Base-by-base conservation (phyloP, 192 early-diverging fungal species). In the Coemansia sp. region DNA sequence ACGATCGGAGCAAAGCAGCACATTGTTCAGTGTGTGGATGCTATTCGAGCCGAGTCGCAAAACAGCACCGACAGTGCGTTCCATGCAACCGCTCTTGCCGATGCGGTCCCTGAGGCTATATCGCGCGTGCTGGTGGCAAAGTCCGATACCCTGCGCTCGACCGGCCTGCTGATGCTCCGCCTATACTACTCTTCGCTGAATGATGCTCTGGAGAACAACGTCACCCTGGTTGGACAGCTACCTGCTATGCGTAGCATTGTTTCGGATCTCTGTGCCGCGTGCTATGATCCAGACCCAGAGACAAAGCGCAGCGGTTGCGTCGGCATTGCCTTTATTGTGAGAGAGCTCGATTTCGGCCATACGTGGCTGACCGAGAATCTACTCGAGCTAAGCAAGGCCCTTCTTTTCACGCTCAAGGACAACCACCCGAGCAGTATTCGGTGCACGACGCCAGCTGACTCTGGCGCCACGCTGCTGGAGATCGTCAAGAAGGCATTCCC, bases 401-500 rank as follows among this genome's bases (percentile, higher is more conserved):
- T 99, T 17, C 70, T 99, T 5, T 98, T 94, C 62, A 91, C 98
- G 19, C 86, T 99, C 11, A 98, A 99, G 78, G 96, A 97, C 68
- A 80, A 75, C 68, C 62, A 60, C 37, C 14, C 68, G 17, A 79
- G 42, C 54, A 64, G 55, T 2, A 45, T 79, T 9, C 64, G 65
- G 3, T 31, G 67, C 40, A 37, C 45, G 2, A 52, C 60, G 48
- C 50, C 67, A 6, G 47, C 60, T 1, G 59, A 70, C 50, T 69
- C 76, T 45, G 25, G 61, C 28, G 70, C 54, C 3, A 79, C 76
- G 2, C 59, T 79, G 42, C 36, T 74, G 28, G 67, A 72, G 25
- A 79, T 79, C 36, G 56, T 79, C 27, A 59, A 54, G 52, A 62
- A 55, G 48, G 71, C 76, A 5, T 79, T 79, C 30, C 76, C 75